Evolutionary conservation across 1,284 basidiomycete species (phyloP), one percentile per base, ranked within the genome.

Genomic region (Cystobasidiaceae sp.): DNA sequence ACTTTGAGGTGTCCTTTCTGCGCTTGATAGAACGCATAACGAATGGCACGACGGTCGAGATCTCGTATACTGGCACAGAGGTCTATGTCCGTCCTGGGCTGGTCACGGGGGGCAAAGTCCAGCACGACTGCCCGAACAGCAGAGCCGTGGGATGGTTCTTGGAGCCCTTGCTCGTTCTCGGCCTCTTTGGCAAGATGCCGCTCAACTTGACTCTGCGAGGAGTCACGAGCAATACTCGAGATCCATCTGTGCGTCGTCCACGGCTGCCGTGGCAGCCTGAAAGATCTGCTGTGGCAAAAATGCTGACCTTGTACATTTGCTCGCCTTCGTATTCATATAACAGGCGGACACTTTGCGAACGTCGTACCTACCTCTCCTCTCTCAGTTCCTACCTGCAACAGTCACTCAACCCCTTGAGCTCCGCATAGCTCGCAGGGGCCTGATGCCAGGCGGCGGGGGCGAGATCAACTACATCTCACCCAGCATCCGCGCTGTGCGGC

Each of bases 31-130:
- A 98, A 76, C 93, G 92, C 74, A 80, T 90, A 1, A 96, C 93
- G 3, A 97, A 98, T 81, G 96, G 96, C 1, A 91, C 90, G 6
- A 80, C 90, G 27, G 90, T 98, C 68, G 96, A 98, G 76, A 98
- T 99, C 63, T 94, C 90, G 2, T 88, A 94, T 19, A 98, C 96
- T 13, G 91, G 93, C 80, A 96, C 93, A 57, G 86, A 90, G 3
- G 81, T 97, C 68, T 81, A 97, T 17, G 80, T 97, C 57, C 93
- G 91, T 74, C 96, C 96, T 17, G 96, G 96, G 2, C 82, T 97
- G 41, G 87, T 98, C 54, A 82, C 85, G 27, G 94, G 96, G 13
- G 96, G 96, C 2, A 77, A 79, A 9, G 78, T 92, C 64, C 82
- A 81, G 3, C 94, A 98, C 75, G 89, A 93, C 28, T 97, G 93